A percentile compares a stretch with the other conserved stretches of the same genome.
Evolutionary conservation across 2,329 filamentous ascomycete species (phyloP).

Genomic region (Exophiala spinifera): DNA sequence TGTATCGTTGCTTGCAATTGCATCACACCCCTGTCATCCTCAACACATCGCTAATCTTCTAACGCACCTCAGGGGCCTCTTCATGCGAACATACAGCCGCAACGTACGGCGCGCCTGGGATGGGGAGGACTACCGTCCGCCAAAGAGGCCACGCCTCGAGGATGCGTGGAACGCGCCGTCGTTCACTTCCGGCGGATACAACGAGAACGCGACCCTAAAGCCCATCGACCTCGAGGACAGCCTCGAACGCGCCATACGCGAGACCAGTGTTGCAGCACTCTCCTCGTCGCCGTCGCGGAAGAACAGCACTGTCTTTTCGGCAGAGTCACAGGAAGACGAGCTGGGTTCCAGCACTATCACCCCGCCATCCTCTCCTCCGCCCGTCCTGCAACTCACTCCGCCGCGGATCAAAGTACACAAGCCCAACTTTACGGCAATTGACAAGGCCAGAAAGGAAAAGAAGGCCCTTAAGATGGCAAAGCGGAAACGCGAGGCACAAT

Average conservation of each 20-base stretch:
- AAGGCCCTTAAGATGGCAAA: conserved; percentile 31
- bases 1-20: neutral
- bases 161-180: conserved; percentile 27
- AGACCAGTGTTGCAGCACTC: conserved; percentile 43
- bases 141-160: conserved; percentile 46
- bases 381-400: conserved; percentile 39
- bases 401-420: conserved; percentile 45
- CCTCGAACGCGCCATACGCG: conserved; percentile 47
- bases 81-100: conserved; percentile 49
- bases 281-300: conserved; percentile 48
- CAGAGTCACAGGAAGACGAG: conserved; percentile 40
- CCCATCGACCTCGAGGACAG: conserved; percentile 43
- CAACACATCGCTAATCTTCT: conserved; percentile 14
- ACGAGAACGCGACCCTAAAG: conserved; percentile 28
- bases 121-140: conserved; percentile 41
- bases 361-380: conserved; percentile 53
- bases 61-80: conserved; percentile 41
- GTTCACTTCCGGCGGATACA: conserved; percentile 10
- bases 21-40: conserved; percentile 7
- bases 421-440: conserved; percentile 50
- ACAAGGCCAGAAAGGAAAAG: conserved; percentile 28
- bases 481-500: conserved; percentile 39
- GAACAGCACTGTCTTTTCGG: conserved; percentile 44
- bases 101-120: conserved; percentile 48
- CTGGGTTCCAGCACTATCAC: conserved; percentile 41